Base-by-base conservation (phyloP, 805 yeast genomes). In the Trichomonascus vanleenenianus region DNA sequence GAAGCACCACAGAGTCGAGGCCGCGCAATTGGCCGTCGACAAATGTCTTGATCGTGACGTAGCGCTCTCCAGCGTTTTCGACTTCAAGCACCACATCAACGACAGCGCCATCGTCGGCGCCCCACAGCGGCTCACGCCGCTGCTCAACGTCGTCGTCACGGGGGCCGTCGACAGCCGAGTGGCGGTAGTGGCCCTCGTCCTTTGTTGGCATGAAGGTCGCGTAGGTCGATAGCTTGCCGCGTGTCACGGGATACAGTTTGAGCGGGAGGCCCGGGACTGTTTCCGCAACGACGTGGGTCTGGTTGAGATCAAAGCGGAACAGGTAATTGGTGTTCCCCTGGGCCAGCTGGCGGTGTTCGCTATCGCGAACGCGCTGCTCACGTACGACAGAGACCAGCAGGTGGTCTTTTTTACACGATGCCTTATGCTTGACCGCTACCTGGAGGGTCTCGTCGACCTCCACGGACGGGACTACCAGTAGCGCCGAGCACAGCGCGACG, bases 181-280 rank as follows among this genome's bases (percentile, higher is more conserved):
- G 30, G 7, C n/a, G 27, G 30, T 45, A 40, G 30, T 44, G 36
- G n/a, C 49, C 52, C n/a, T 48, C 47, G 3, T 47, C 20, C 22
- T 19, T 18, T 8, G 36, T 30, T 8, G 56, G 52, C n/a, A 52
- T 19, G 30, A 52, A 45, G 5, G 52, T 44, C 2, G 54, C 54
- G 42, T 49, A 51, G 2, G 52, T 39, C 6, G 51, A 39, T 31
- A 43, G 9, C 31, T 30, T 39, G 18, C 30, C 30, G 5, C 27
- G 19, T 14, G 25, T 19, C 6, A 16, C 14, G 6, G 55, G 56
- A 35, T 52, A 44, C 36, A 52, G 36, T 30, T 50, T 50, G 22
- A 52, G 35, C 2, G 56, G 56, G 18, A 52, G 32, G 19, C 49
- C 52, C 3, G 53, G 52, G 2, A 50, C 25, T 1, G 56, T 50